Evolutionary conservation across 768 basidiomycete genomes (phyloP), one percentile per base, ranked within the genome.

Genomic region (Candolleomyces efflorescens): DNA sequence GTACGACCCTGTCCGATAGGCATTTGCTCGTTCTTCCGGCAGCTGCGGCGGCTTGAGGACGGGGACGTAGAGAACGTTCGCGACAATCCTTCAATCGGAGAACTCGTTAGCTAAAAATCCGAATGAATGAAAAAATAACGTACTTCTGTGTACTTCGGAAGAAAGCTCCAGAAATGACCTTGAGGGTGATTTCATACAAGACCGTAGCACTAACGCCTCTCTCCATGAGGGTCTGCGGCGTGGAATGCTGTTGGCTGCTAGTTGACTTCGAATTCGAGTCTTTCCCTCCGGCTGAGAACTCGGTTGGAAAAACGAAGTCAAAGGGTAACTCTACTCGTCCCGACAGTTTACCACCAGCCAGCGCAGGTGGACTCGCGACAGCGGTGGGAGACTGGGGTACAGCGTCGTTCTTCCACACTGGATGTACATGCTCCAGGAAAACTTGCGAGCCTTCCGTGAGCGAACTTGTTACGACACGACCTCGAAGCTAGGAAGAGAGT

Each of bases 201-300:
- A 75, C 61, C 46, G 61, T 70, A 5, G 59, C 68, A 7, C 61
- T 61, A 3, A 65, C 56, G 0, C 55, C 57, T 24, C 64, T 64
- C 50, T 75, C 73, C 12, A 65, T 54, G 39, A 73, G 72, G 3
- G 70, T 66, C 36, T 71, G 67, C 4, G 73, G 71, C n/a, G 65
- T 56, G 5, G 65, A 44, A 49, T 58, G 62, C 27, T 6, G 3
- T 11, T 17, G 49, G 5, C 7, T 11, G 32, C 32, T 11, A 32
- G 2, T 32, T 32, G 32, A 32, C 32, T 32, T 32, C 17, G 27
- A 18, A n/a, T 5, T 58, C 58, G 41, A 53, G 39, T 27, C 39
- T 24, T 53, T 56, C n/a, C 39, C 47, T 17, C 39, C 54, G 38
- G 60, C 56, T 1, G 60, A 39, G 49, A 64, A 54, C 11, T 64